Evolutionary conservation across 1,284 basidiomycete genomes (phyloP), one percentile per base, ranked within the genome.

Genomic region (Trametes hirsuta): DNA sequence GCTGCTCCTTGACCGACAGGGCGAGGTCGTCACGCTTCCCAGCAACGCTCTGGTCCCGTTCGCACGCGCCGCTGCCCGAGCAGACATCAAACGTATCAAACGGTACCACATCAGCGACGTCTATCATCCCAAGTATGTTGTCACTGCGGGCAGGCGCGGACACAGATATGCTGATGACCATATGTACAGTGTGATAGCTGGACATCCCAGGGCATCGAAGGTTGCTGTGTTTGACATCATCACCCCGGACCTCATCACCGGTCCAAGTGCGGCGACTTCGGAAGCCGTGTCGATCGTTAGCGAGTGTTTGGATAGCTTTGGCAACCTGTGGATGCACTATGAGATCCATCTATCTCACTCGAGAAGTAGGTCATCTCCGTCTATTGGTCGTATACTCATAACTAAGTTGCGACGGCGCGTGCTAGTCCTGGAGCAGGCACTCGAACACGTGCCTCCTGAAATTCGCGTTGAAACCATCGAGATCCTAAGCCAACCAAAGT

Each of bases 51-150:
- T 96, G 12, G 79, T 92, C 2, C 88, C 91, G 0, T 97, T 98
- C 73, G 94, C 95, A 9, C 82, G 95, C 47, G 80, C 93, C 42
- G 94, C 94, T 15, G 93, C 92, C 0, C 81, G 91, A 57, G 84
- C 82, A 14, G 85, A 85, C 48, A 83, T 86, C 50, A 85, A 84
- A 66, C 80, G 96, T 42, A 94, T 97, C 74, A 98, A 98, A 75
- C 84, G 95, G 15, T 97, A 91, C 75, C 91, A 95, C 74, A 88
- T 97, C 36, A 83, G 87, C 35, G 84, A 89, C 61, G 84, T 87
- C 10, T 95, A 87, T 71, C 77, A 81, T 44, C 83, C 87, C 1
- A 85, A 80, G 90, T 90, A 67, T 46, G 76, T 75, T 24, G n/a
- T 25, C n/a, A 21, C 25, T n/a, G 14, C 15, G 6, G 21, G 2